Evolutionary conservation across 768 basidiomycete genomes (phyloP), one percentile per base, ranked within the genome.

Genomic region (Podaxis mareebaensis): DNA sequence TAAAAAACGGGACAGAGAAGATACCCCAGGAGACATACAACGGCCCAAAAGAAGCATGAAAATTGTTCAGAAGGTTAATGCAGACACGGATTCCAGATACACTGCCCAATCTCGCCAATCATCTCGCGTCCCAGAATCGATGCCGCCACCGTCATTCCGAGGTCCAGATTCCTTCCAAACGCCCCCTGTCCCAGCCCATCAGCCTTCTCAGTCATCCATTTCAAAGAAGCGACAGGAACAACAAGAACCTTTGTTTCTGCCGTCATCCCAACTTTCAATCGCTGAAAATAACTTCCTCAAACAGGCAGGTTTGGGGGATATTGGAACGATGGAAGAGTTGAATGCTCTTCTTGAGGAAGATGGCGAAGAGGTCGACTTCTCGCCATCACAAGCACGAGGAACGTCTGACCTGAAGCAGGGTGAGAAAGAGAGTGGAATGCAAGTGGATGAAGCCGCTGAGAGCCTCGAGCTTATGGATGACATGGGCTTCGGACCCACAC

Each of bases 291-390:
- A 80, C 56, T 77, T 79, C 4, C 77, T 92, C 51, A 79, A 79
- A 40, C 80, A 78, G 28, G 85, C 87, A 1, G 90, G 90, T 4
- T 75, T 93, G 30, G 89, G 87, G 68, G 70, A 80, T 64, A 90
- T 92, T 33, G 54, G 90, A 77, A 80, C 63, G 79, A 8, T 73
- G 4, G 81, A 85, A 24, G 89, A 91, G 70, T 73, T 92, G 39
- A 79, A 76, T 22, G 85, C 81, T 26, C 79, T 89, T 77, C 72
- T 89, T 20, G 84, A 85, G 58, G 86, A 78, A 28, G 85, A 87
- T 2, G 86, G 81, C 11, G 84, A 84, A 64, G 87, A 89, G 67
- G 82, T 83, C 3, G 75, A 74, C 22, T 79, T 78, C 61, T 71
- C 72, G 39, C 66, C 72, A 22, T 75, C 75, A 1, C 76, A 78